Percentiles rank a stretch among this genome's conserved stretches.
These are phyloP conservation scores for Tricholoma furcatifolium DNA, from an alignment of 768 basidiomycete genomes.

Conservation along the genomic window DNA sequence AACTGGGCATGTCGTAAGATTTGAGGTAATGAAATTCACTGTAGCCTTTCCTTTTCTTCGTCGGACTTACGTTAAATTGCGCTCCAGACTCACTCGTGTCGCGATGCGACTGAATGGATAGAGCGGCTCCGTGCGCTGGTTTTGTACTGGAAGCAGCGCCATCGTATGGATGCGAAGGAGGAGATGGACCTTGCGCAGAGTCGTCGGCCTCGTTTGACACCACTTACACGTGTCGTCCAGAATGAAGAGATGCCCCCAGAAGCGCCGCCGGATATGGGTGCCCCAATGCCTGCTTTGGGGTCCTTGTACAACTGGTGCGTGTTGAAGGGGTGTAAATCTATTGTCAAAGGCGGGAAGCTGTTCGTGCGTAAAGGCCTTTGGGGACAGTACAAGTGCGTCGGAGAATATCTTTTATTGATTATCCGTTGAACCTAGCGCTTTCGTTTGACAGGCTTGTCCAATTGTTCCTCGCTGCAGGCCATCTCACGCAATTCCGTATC, in stretches of 20 bases:
- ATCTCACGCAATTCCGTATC: slow-evolving; percentile 71
- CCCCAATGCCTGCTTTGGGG: slow-evolving; percentile 55
- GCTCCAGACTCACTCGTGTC: slow-evolving; percentile 70
- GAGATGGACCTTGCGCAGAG: slow-evolving; percentile 80
- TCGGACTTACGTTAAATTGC: no score
- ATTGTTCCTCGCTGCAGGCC: slow-evolving; percentile 72
- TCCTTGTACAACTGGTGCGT: slow-evolving; percentile 87
- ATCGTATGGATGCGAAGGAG: slow-evolving; percentile 70
- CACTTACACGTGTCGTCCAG: slow-evolving; percentile 42
- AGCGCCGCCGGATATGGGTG: slow-evolving; percentile 49
- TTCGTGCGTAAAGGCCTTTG: slow-evolving; percentile 69
- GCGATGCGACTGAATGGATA: slow-evolving; percentile 83
- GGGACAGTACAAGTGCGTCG: slow-evolving; percentile 76
- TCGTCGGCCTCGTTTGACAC: slow-evolving; percentile 59
- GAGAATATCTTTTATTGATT: neutral
- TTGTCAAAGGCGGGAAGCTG: slow-evolving; percentile 70
- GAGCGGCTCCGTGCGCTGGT: slow-evolving; percentile 66
- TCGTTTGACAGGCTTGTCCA: slow-evolving; percentile 54
- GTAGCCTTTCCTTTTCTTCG: neutral
- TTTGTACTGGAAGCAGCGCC: slow-evolving; percentile 77
- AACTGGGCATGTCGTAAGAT: slow-evolving; percentile 66
- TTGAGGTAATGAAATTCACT: slow-evolving; percentile 70
- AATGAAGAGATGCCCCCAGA: slow-evolving; percentile 47
- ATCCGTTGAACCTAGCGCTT: slow-evolving; percentile 2
- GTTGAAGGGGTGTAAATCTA: slow-evolving; percentile 73